Conservation (phyloP, 1,284 basidiomycete species). For the Meripilus lineatus region DNA sequence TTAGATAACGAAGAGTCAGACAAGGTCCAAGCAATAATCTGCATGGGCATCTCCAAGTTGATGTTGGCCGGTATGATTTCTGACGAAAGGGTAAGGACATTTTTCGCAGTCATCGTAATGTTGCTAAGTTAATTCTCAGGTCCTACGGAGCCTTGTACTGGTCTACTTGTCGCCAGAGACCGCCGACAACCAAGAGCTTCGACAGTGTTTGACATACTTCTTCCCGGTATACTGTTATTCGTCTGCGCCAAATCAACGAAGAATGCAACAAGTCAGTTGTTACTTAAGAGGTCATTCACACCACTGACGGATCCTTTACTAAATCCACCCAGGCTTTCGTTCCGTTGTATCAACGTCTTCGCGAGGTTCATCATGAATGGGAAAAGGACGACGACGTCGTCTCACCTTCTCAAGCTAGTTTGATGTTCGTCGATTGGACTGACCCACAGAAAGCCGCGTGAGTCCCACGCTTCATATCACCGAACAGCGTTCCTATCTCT, state of each 20-base stretch:
- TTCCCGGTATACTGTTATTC: constrained; percentile 94
- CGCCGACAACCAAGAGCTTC: constrained; percentile 76
- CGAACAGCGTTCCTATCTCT: constrained; percentile 1
- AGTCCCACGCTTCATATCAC: constrained; percentile 24
- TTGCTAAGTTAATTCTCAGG: no score
- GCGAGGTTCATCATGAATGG: constrained; percentile 65
- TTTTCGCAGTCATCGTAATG: background rate
- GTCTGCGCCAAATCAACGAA: constrained; percentile 72
- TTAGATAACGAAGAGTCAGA: constrained; percentile 74
- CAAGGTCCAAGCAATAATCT: constrained; percentile 77
- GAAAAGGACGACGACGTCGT: constrained; percentile 82
- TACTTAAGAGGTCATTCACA: background rate
- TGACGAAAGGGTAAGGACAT: constrained; percentile 52
- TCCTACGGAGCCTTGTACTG: constrained; percentile 75
- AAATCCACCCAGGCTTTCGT: constrained; percentile 61
- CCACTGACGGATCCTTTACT: background rate
- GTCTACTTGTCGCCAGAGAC: constrained; percentile 90
- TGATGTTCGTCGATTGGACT: constrained; percentile 91
- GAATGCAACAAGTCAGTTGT: constrained; percentile 63
- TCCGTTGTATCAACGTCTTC: constrained; percentile 67
- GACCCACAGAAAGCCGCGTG: constrained; percentile 81
- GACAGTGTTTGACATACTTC: constrained; percentile 95
- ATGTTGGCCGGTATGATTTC: constrained; percentile 81
- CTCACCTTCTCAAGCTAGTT: constrained; percentile 72
- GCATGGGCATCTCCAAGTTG: constrained; percentile 86